These are phyloP conservation scores for Phialemoniopsis sp. DNA, from an alignment of 2,329 filamentous ascomycete genomes.

Conservation along the genomic window DNA sequence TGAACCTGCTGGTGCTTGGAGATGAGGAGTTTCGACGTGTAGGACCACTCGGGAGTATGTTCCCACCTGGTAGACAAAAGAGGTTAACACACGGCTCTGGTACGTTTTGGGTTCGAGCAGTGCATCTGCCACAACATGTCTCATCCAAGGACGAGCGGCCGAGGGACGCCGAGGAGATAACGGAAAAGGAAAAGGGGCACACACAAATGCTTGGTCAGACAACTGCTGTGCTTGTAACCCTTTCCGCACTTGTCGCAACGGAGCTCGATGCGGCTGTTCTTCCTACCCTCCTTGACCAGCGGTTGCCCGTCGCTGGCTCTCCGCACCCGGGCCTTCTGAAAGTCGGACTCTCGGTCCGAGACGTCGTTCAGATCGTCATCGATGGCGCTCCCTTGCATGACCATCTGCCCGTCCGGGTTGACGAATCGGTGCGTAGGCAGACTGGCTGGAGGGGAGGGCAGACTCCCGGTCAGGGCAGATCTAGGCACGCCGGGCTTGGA, in stretches of 20 bases:
- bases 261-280: constrained; percentile 77
- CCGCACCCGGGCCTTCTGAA: constrained; percentile 46
- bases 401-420: constrained; percentile 39
- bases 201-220: constrained; percentile 99
- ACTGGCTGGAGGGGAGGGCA: constrained; percentile 64
- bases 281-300: constrained; percentile 72
- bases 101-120: background rate
- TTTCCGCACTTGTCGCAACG: constrained; percentile 98
- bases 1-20: constrained; percentile 99
- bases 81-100: constrained; percentile 31
- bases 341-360: constrained; percentile 46
- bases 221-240: constrained; percentile 99
- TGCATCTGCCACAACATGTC: constrained; percentile 12
- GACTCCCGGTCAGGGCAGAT: constrained; percentile 48
- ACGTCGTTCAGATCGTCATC: constrained; percentile 64
- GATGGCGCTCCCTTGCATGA: constrained; percentile 58
- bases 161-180: constrained; percentile 39
- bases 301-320: constrained; percentile 84
- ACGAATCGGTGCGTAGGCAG: constrained; percentile 56
- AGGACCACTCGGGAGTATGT: constrained; percentile 96
- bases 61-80: constrained; percentile 74
- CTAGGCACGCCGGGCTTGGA: constrained; percentile 58
- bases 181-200: constrained; percentile 51
- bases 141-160: constrained; percentile 23
- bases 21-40: constrained; percentile 95